Conservation (phyloP, 2,329 filamentous ascomycete genomes). For the Lachnellula hyalina region DNA sequence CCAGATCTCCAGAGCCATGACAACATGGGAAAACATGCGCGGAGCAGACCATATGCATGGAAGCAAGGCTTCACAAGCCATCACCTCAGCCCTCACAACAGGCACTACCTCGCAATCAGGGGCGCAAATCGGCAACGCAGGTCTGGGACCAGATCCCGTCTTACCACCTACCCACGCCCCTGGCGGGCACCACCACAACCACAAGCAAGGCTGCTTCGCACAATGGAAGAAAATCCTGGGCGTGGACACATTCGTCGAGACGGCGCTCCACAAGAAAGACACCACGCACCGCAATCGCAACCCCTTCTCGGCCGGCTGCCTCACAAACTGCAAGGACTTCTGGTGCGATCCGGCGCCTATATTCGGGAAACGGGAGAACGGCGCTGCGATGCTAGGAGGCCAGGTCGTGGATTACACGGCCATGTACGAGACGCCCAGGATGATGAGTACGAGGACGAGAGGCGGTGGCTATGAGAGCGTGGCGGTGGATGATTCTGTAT, state of each 20-base stretch:
- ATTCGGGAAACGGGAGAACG: slow-evolving; percentile 69
- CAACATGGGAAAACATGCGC: slow-evolving; percentile 95
- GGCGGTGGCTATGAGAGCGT: slow-evolving; percentile 28
- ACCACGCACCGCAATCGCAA: slow-evolving; percentile 54
- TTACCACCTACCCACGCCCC: slow-evolving; percentile 38
- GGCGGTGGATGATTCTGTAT: slow-evolving; percentile 27
- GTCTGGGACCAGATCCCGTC: slow-evolving; percentile 58
- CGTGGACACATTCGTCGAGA: slow-evolving; percentile 89
- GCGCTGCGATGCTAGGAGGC: slow-evolving; percentile 71
- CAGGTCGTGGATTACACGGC: slow-evolving; percentile 78
- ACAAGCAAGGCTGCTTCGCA: slow-evolving; percentile 62
- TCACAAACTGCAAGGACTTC: slow-evolving; percentile 94
- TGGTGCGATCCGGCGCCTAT: slow-evolving; percentile 87
- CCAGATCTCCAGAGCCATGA: slow-evolving; percentile 87
- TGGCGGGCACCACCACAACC: slow-evolving; percentile 43
- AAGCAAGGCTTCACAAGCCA: slow-evolving; percentile 48
- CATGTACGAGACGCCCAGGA: slow-evolving; percentile 75
- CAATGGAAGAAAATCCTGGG: slow-evolving; percentile 83
- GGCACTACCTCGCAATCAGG: slow-evolving; percentile 59
- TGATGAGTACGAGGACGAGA: slow-evolving; percentile 18
- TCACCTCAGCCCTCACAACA: slow-evolving; percentile 72
- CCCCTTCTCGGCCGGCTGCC: slow-evolving; percentile 75
- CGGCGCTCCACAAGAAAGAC: slow-evolving; percentile 65
- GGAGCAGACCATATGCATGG: slow-evolving; percentile 59
- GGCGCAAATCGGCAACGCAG: slow-evolving; percentile 62